These are phyloP conservation scores for Nemania bipapillata DNA, from an alignment of 2,329 filamentous ascomycete genomes.

Conservation along the genomic window DNA sequence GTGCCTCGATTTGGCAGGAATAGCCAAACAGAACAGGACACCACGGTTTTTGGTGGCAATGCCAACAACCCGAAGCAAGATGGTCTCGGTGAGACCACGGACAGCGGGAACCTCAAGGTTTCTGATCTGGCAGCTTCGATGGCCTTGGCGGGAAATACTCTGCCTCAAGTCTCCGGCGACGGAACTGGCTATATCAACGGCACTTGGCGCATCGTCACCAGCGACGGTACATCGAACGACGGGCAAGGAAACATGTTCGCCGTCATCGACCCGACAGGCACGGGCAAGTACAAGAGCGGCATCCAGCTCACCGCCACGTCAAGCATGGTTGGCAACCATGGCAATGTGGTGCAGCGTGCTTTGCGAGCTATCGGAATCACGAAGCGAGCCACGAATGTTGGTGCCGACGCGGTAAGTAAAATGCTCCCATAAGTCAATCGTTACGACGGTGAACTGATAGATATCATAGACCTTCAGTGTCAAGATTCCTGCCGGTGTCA, in stretches of 20 bases:
- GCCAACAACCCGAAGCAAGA: conserved; percentile 23
- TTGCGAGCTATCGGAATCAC: conserved; percentile 22
- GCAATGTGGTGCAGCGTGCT: conserved; percentile 31
- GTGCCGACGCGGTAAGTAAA: conserved; percentile 28
- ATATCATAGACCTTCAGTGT: conserved; percentile 18
- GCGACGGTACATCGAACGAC: conserved; percentile 31
- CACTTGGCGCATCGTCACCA: conserved; percentile 30
- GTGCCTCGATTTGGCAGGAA: conserved; percentile 28
- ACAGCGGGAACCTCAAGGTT: conserved; percentile 21
- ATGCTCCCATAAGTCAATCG: neutral
- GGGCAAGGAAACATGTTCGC: conserved; percentile 27
- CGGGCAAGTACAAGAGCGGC: conserved; percentile 23
- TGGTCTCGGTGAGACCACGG: conserved; percentile 28
- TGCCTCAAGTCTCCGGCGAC: conserved; percentile 30
- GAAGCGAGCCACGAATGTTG: conserved; percentile 30
- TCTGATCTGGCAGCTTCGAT: conserved; percentile 24
- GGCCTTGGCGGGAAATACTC: conserved; percentile 18
- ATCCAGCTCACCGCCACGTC: conserved; percentile 17
- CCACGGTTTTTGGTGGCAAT: conserved; percentile 30
- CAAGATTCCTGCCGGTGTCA: conserved; percentile 26
- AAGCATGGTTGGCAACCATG: conserved; percentile 20
- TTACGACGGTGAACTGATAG: neutral
- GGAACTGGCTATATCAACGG: conserved; percentile 25
- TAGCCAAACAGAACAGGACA: conserved; percentile 23
- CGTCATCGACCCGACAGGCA: conserved; percentile 26